Conservation (phyloP, 164 flowering plant species). For the Chimonanthus praecox region DNA sequence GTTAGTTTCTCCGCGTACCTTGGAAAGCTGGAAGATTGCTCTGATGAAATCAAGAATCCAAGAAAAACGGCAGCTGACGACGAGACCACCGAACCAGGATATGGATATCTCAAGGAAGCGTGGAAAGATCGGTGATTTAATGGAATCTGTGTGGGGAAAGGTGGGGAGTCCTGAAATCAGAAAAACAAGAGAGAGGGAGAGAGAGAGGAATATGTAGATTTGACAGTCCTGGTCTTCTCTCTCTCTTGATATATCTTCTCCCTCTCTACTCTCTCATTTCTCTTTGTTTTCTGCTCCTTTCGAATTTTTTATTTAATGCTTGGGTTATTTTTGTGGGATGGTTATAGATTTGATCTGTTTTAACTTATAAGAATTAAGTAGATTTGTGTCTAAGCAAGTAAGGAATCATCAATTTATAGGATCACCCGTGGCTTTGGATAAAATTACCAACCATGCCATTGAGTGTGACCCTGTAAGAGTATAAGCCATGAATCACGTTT, state of each 20-base stretch:
- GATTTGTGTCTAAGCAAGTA: background rate
- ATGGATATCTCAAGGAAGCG: background rate
- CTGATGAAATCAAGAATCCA: background rate
- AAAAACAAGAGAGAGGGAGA: background rate
- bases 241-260: background rate
- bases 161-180: background rate
- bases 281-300: background rate
- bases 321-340: background rate
- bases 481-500: background rate
- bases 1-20: constrained; percentile 30
- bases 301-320: background rate
- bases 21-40: constrained; percentile 39
- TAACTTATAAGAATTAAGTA: background rate
- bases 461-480: background rate
- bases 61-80: background rate
- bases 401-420: background rate
- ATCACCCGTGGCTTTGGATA: background rate
- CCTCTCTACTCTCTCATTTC: background rate
- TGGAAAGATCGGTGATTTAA: background rate
- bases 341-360: too few species aligned
- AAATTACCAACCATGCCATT: background rate
- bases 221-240: constrained; percentile 10
- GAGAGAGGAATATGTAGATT: constrained; percentile 16
- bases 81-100: background rate
- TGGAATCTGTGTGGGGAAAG: constrained; percentile 6